Base-by-base conservation (phyloP, 768 basidiomycete genomes). In the Cystofilobasidium macerans region DNA sequence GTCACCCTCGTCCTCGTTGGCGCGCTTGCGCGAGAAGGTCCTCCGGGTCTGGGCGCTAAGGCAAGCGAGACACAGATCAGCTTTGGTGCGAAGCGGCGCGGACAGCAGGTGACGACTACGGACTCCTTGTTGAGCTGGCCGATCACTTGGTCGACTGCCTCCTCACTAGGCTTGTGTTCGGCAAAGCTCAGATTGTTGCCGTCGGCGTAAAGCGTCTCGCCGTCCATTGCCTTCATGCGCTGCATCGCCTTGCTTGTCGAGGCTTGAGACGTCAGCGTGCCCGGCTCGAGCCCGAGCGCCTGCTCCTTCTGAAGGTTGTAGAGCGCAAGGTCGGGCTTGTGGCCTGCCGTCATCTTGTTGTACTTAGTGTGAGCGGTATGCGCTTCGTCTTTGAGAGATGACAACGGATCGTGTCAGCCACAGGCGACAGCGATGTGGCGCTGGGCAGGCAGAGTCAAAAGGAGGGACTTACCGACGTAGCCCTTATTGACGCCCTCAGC, bases 151-250 rank as follows among this genome's bases (percentile, higher is more conserved):
- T 99, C 95, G 66, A 98, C 89, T 7, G 90, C 92, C 51, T 98
- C 95, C 72, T 99, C 94, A 24, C 82, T 83, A 3, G 95, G 95
- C 73, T 94, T 95, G 79, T 83, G 90, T 76, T 98, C 93, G 1
- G 89, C 94, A 73, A 98, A 99, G 14, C 90, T 81, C 28, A 98
- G 80, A 4, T 85, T 89, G 72, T 95, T 94, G 32, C 90, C 89
- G 70, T 98, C 94, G 58, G 93, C 83, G 76, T 98, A 99, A 53
- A 98, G 79, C 70, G 83, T 84, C 69, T 94, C 91, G 32, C 81
- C 58, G 24, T 65, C 69, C 60, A 67, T 62, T 20, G 65, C 60
- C 38, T 61, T 67, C 51, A 62, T 62, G 20, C 65, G 36, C 14
- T 61, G 82, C 32, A 87, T 61, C 85, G 54, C 85, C 77, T 65